These are phyloP conservation scores for Candida endomychidarum DNA, from an alignment of 805 yeast genomes.

Conservation along the genomic window DNA sequence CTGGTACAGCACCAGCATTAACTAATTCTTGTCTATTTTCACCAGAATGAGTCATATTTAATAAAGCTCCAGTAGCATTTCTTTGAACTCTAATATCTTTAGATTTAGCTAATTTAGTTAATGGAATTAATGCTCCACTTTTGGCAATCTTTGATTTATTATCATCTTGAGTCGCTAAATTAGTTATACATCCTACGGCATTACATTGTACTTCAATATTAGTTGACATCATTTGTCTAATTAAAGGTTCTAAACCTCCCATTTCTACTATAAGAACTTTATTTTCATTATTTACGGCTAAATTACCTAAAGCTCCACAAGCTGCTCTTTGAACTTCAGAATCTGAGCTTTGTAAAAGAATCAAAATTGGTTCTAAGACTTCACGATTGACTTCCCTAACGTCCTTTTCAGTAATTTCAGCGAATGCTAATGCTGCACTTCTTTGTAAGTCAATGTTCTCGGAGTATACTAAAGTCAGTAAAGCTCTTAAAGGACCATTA, in stretches of 20 bases:
- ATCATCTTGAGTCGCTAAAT: constrained; percentile 96
- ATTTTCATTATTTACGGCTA: constrained; percentile 95
- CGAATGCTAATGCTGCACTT: constrained; percentile 97
- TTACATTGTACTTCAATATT: constrained; percentile 98
- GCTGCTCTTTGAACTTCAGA: constrained; percentile 98
- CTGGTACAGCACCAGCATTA: constrained; percentile 98
- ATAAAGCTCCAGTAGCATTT: constrained; percentile 96
- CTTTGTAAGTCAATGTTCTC: constrained; percentile 94
- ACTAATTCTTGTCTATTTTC: constrained; percentile 96
- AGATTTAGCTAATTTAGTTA: constrained; percentile 91
- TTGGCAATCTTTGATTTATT: constrained; percentile 95
- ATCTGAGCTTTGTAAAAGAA: constrained; percentile 81
- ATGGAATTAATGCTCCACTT: constrained; percentile 91
- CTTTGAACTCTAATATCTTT: constrained; percentile 95
- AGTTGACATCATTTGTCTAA: constrained; percentile 95
- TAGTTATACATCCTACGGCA: constrained; percentile 98
- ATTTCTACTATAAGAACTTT: constrained; percentile 91
- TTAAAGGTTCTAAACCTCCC: constrained; percentile 97
- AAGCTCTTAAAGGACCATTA: constrained; percentile 82
- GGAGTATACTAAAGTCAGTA: constrained; percentile 89
- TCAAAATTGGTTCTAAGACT: constrained; percentile 90
- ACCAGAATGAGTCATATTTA: constrained; percentile 97
- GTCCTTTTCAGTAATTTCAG: constrained; percentile 96
- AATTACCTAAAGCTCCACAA: constrained; percentile 96
- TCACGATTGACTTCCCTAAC: constrained; percentile 87